Base-by-base conservation (phyloP, 2,329 filamentous ascomycete genomes). In the Septoria petroselini region DNA sequence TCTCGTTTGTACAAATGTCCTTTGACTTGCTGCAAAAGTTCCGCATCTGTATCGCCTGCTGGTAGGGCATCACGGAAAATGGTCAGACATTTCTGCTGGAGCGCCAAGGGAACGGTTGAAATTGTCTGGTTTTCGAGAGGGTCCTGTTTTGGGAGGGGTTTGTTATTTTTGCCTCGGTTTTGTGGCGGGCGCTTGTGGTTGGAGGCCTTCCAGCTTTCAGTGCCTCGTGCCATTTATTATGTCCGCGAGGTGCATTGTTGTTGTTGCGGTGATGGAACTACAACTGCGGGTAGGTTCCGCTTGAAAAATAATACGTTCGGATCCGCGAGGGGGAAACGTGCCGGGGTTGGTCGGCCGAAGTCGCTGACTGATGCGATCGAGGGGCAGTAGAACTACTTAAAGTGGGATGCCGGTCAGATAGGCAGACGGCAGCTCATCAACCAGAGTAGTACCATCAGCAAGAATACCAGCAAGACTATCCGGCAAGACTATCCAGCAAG, bases 1-100 rank as follows among this genome's bases (percentile, higher is more conserved):
- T 97, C 88, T 25, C 93, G 82, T 51, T 86, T 83, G 67, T 85
- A 97, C 7, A 98, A 76, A 57, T 91, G 88, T 6, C 83, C 77
- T 69, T 97, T 98, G 55, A 97, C 81, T 44, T 84, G 81, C 65
- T 95, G 91, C 15, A 97, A 76, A 3, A 83, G 69, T 1, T 74
- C 63, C 3, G 15, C 41, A 44, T 60, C 53, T 2, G 58, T 53
- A 1, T 51, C 44, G 8, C 38, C 50, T 3, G 59, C 54, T 23
- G 74, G 71, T 8, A 79, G 70, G 0, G 86, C 76, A 53, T 79
- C 71, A 50, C 77, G 76, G 71, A 94, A 95, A 55, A 89, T 73
- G 60, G 89, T 78, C 39, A 95, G 74, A 19, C 93, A 75, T 29
- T 78, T 72, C 67, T 91, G 87, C 64, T 89, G 86, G 2, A 84